A percentile compares a stretch with the other conserved stretches of the same genome.
phyloP scores from a whole-genome alignment of 2,329 filamentous ascomycete genomes.

The Achaetomium macrosporum region DNA sequence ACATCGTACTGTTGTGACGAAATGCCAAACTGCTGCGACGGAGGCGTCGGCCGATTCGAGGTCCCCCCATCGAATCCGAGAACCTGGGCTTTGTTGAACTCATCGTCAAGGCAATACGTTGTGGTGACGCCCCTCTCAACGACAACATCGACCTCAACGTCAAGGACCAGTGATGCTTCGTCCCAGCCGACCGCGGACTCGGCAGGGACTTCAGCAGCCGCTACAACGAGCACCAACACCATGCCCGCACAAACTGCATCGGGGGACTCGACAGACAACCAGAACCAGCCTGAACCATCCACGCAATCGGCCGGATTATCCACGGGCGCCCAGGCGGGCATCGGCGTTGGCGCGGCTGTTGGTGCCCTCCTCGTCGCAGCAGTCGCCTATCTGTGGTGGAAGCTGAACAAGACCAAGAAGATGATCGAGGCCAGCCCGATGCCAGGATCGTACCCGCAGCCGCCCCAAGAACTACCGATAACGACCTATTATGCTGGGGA shows the following conservation, averaged over 20 bases:
- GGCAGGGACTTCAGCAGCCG: neutral
- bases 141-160: neutral
- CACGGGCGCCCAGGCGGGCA: slow-evolving; percentile 5
- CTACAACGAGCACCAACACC: neutral
- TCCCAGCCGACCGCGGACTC: neutral
- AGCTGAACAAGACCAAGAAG: neutral
- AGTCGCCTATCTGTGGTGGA: slow-evolving; percentile 10
- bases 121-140: neutral
- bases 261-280: neutral
- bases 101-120: neutral
- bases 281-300: neutral
- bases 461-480: neutral
- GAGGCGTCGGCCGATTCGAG: neutral
- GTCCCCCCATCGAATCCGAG: neutral
- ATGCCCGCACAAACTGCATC: neutral
- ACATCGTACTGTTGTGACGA: neutral
- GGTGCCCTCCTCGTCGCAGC: slow-evolving; percentile 4
- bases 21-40: neutral
- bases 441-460: neutral
- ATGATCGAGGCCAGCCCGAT: neutral
- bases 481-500: neutral
- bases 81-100: slow-evolving; percentile 1
- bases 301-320: neutral
- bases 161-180: neutral
- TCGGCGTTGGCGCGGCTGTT: slow-evolving; percentile 7